phyloP scores from a whole-genome alignment of 441 rosid species.

The Populus hybrid region DNA sequence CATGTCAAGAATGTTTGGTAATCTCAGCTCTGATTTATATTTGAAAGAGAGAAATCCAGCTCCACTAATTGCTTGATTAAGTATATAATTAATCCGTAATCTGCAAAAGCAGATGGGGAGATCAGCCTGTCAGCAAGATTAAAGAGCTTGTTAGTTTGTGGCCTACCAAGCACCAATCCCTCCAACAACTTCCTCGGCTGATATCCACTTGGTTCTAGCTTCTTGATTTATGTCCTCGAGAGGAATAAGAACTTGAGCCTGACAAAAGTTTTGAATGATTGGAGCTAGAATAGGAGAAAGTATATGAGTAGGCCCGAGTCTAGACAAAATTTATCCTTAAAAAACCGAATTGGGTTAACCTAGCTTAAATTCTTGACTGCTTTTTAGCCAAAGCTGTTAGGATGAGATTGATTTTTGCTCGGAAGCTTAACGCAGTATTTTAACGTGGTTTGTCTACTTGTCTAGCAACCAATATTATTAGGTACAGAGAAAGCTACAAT shows the following conservation, averaged over 20 bases:
- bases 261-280: not conserved
- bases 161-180: not conserved
- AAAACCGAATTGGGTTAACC: too few relatives aligned
- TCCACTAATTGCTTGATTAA: conserved; percentile 7
- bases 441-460: not conserved
- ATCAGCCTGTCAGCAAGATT: not conserved
- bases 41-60: not conserved
- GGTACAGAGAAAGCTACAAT: not conserved
- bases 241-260: not conserved
- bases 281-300: not conserved
- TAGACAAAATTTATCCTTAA: not conserved
- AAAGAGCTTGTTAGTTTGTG: not conserved
- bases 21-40: too few relatives aligned
- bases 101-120: not conserved
- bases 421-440: not conserved
- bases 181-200: conserved; percentile 5
- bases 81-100: not conserved
- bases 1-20: not conserved
- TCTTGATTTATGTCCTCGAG: not conserved
- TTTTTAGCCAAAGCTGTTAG: not conserved
- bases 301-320: not conserved
- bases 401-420: not conserved
- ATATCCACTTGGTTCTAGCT: not conserved
- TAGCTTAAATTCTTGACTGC: too few relatives aligned
- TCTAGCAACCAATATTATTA: not conserved